A percentile compares a stretch with the other conserved stretches of the same genome.
These are phyloP conservation scores for Orbilia ellipsospora DNA, from an alignment of 2,329 filamentous ascomycete genomes.

Conservation along the genomic window DNA sequence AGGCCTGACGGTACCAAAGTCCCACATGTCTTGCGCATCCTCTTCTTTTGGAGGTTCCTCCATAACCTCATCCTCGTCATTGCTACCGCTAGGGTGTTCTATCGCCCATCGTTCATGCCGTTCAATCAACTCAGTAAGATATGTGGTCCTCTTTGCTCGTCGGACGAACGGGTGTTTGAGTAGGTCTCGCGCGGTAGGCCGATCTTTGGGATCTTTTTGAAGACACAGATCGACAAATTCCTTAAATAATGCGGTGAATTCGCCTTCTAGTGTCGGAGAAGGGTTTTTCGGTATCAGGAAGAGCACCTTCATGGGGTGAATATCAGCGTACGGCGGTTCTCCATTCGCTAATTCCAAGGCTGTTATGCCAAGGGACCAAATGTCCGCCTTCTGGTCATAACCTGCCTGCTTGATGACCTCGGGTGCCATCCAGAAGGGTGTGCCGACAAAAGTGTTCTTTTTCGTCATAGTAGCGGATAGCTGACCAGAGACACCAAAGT, in stretches of 20 bases:
- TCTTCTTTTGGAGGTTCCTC: conserved; percentile 68
- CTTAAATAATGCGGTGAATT: conserved; percentile 84
- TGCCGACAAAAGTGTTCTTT: conserved; percentile 93
- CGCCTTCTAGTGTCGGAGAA: conserved; percentile 70
- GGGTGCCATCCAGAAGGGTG: conserved; percentile 97
- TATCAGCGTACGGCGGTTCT: conserved; percentile 84
- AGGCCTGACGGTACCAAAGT: conserved; percentile 93
- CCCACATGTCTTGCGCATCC: conserved; percentile 89
- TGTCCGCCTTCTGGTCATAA: conserved; percentile 89
- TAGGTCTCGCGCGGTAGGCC: conserved; percentile 86
- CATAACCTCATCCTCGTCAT: conserved; percentile 70
- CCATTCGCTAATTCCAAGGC: conserved; percentile 90
- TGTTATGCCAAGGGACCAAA: conserved; percentile 92
- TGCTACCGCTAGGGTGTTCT: conserved; percentile 75
- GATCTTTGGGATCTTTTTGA: conserved; percentile 86
- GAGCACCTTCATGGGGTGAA: conserved; percentile 93
- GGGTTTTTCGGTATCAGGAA: conserved; percentile 89
- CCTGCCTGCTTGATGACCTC: conserved; percentile 74
- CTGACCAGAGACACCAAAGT: conserved; percentile 93
- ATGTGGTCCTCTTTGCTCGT: conserved; percentile 93
- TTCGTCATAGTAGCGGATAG: conserved; percentile 91
- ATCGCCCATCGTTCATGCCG: conserved; percentile 85
- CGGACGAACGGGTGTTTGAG: conserved; percentile 90
- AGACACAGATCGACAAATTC: conserved; percentile 86
- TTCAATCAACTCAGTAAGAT: conserved; percentile 94